Percentiles rank a stretch among this genome's conserved stretches.
phyloP scores from a whole-genome alignment of 371 early-diverging fungal species.

The Mucor velutinosus region DNA sequence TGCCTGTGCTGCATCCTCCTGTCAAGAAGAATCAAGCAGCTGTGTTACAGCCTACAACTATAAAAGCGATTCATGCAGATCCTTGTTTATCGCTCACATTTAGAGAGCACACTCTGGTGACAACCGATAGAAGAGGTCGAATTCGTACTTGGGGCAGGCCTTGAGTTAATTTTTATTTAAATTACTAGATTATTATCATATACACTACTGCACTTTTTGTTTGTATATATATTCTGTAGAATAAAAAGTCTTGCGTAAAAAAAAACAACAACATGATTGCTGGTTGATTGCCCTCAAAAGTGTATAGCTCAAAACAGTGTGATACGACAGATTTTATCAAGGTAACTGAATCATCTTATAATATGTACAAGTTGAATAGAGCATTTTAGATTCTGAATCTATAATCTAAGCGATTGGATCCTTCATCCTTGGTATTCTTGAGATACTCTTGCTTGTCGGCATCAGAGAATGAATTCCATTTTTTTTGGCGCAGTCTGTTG shows the following conservation, averaged over 20 bases:
- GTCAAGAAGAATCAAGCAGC: slow-evolving; percentile 78
- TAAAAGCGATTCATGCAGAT: slow-evolving; percentile 70
- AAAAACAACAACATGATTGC: too few species aligned
- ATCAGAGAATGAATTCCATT: slow-evolving; percentile 36
- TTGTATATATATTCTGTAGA: neutral
- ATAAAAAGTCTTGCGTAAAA: too few species aligned
- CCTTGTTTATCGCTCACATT: slow-evolving; percentile 51
- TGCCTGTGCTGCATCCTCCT: slow-evolving; percentile 59
- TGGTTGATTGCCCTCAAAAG: too few species aligned
- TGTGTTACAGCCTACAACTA: slow-evolving; percentile 76
- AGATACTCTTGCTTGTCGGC: slow-evolving; percentile 30
- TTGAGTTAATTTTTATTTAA: neutral
- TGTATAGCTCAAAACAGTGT: too few species aligned
- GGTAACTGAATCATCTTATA: neutral
- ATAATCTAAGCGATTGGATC: slow-evolving; percentile 41
- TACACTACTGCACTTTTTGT: neutral
- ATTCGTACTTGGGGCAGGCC: slow-evolving; percentile 77
- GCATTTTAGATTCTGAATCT: slow-evolving; percentile 29
- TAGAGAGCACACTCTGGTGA: slow-evolving; percentile 73
- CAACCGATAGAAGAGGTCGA: slow-evolving; percentile 81
- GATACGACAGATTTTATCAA: neutral
- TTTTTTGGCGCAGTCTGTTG: slow-evolving; percentile 32
- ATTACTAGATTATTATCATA: too few species aligned
- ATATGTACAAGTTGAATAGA: neutral
- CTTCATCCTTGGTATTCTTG: slow-evolving; percentile 31